Evolutionary conservation across 116 monocot species (phyloP), one percentile per base, ranked within the genome.

Genomic region (Iris pallida): DNA sequence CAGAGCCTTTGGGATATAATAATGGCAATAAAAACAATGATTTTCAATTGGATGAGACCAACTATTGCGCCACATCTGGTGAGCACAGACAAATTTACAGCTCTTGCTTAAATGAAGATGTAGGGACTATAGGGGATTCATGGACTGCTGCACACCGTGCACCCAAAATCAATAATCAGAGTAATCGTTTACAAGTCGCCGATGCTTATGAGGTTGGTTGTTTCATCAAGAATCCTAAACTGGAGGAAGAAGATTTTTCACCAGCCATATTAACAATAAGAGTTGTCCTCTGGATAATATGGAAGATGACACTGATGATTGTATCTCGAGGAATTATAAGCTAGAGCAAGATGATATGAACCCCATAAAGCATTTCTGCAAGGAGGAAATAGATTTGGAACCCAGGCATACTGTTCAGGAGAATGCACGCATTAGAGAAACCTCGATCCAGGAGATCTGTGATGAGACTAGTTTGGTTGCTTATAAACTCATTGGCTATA

Each of bases 401-500:
- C 47, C 20, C 17, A 53, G 20, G 20, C 30, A 30, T 73, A n/a
- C 11, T 64, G 1, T 12, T 46, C 63, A 47, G 18, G 75, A 14
- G n/a, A 45, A 13, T 57, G 52, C 16, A 60, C 68, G 42, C 42
- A 42, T 51, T 16, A 42, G 47, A 47, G 47, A 64, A 66, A 78
- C 47, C 6, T 59, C 45, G 6, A 69, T 84, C 16, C 63, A 83
- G 61, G 83, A 81, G 67, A 66, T 88, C 18, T 88, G 80, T 76
- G 91, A 91, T 74, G 86, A 86, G 57, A 81, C 86, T 62, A 80
- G 91, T 63, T 63, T 90, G 66, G 54, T 88, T 70, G 72, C 84
- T 9, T 65, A 86, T 65, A 67, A 69, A 57, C 49, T 90, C 43
- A 78, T 90, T 52, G 79, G 78, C 12, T 49, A 16, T 55, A 55